Evolutionary conservation across 108 stramenopile genomes (phyloP), one percentile per base, ranked within the genome.

Genomic region (Ochromonas danica): DNA sequence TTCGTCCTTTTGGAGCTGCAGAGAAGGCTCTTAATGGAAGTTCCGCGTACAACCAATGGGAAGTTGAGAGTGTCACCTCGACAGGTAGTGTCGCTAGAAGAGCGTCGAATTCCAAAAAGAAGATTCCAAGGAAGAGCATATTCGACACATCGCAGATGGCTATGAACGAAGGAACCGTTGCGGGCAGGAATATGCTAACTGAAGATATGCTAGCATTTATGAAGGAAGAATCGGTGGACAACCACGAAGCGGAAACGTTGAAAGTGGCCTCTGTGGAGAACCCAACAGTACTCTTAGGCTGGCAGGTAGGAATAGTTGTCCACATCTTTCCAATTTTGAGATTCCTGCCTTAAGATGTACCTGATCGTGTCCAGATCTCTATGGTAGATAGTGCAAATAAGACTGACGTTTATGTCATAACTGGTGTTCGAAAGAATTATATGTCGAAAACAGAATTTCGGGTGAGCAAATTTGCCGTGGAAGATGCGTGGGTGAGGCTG

Each of bases 331-430:
- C 6, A 14, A 51, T 6, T 14, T 51, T 51, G 22, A 14, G 45
- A 51, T 51, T 51, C 45, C 45, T 51, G 6, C 45, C 45, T 14
- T 22, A 51, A 22, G 22, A 51, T 14, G 45, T 51, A 51, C 6
- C 22, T 51, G 6, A 6, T 14, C 22, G 14, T 6, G 22, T 6
- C 45, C 45, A 51, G 45, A 51, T 51, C 22, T 51, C 45, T 6
- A 14, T 51, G 45, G 45, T 51, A 6, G 45, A 14, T 51, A 14
- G 22, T 51, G 45, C 6, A 14, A 51, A 14, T 6, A 51, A 14
- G 45, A 33, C 27, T 14, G 63, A 25, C 63, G 25, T 67, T 67
- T 67, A 67, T 67, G 63, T 67, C 63, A 36, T 67, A 35, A 67
- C 63, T 36, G 63, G 25, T 36, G 31, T 67, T 28, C 27, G 35